Conservation (phyloP, 345 rosid genomes). For the Boechera divaricarpa region DNA sequence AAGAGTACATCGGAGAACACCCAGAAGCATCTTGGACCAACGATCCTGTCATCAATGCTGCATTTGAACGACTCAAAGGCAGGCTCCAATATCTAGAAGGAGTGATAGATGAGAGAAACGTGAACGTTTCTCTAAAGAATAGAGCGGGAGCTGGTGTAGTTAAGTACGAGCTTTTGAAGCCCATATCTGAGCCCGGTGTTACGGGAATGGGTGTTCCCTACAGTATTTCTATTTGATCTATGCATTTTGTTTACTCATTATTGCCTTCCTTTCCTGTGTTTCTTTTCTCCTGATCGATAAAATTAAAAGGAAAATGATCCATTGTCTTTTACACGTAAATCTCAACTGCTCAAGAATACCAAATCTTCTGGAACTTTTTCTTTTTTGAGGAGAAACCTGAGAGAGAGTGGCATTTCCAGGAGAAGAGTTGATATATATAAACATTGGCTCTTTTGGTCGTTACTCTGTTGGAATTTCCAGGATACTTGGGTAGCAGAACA, state of each 20-base stretch:
- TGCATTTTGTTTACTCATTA: not conserved
- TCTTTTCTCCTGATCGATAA: not conserved
- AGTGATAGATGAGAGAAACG: constrained; percentile 46
- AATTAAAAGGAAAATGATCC: not conserved
- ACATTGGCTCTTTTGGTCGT: no score
- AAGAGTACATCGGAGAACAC: constrained; percentile 42
- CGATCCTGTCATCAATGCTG: constrained; percentile 38
- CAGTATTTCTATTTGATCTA: constrained; percentile 39
- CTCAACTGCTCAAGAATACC: not conserved
- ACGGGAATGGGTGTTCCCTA: constrained; percentile 47
- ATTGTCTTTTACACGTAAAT: not conserved
- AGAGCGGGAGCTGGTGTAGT: constrained; percentile 49
- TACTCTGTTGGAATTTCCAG: no score
- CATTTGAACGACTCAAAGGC: constrained; percentile 39
- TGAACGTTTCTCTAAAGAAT: constrained; percentile 38
- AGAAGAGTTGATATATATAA: not conserved
- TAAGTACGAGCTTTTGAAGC: constrained; percentile 48
- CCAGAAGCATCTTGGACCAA: constrained; percentile 40
- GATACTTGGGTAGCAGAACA: not conserved
- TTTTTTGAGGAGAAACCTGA: no score
- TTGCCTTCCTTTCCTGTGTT: not conserved
- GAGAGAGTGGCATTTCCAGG: no score
- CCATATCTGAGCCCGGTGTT: constrained; percentile 35
- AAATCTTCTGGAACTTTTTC: no score
- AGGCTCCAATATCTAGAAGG: constrained; percentile 40